phyloP scores from a whole-genome alignment of 2,329 filamentous ascomycete genomes.

The Fusarium coicis region DNA sequence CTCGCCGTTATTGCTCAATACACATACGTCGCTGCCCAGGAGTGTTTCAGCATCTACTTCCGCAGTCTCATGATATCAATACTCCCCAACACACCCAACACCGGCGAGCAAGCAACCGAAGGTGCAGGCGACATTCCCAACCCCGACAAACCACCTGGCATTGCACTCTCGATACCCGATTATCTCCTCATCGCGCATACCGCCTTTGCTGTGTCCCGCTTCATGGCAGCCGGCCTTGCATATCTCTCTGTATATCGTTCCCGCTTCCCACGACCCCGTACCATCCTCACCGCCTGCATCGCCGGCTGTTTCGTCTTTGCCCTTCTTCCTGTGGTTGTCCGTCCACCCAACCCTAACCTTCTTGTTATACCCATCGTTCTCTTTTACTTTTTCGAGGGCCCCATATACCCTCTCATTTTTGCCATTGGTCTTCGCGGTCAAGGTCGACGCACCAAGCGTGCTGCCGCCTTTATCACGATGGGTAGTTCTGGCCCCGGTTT shows the following conservation, averaged over 20 bases:
- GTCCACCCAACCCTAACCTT: conserved; percentile 58
- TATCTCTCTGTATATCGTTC: conserved; percentile 61
- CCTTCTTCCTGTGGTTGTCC: conserved; percentile 59
- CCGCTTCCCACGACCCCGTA: conserved; percentile 71
- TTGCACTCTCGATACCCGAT: conserved; percentile 67
- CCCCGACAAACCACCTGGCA: conserved; percentile 53
- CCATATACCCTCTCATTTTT: conserved; percentile 85
- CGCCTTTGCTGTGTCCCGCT: conserved; percentile 78
- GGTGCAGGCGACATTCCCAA: conserved; percentile 45
- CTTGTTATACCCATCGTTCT: conserved; percentile 71
- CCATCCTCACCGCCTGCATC: conserved; percentile 73
- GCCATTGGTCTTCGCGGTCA: conserved; percentile 82
- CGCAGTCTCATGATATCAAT: conserved; percentile 59
- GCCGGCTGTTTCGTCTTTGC: conserved; percentile 68
- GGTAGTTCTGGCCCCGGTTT: conserved; percentile 78
- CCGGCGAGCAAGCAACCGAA: conserved; percentile 34
- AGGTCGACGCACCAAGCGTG: conserved; percentile 82
- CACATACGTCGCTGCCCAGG: conserved; percentile 81
- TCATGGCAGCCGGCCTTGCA: conserved; percentile 73
- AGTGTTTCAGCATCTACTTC: conserved; percentile 71
- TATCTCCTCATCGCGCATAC: conserved; percentile 79
- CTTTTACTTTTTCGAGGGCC: conserved; percentile 84
- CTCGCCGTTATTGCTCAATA: conserved; percentile 82
- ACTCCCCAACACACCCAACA: conserved; percentile 44
- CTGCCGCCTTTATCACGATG: conserved; percentile 80